A percentile compares a stretch with the other conserved stretches of the same genome.
phyloP scores from a whole-genome alignment of 192 early-diverging fungal species.

The Backusella mclennaniae region DNA sequence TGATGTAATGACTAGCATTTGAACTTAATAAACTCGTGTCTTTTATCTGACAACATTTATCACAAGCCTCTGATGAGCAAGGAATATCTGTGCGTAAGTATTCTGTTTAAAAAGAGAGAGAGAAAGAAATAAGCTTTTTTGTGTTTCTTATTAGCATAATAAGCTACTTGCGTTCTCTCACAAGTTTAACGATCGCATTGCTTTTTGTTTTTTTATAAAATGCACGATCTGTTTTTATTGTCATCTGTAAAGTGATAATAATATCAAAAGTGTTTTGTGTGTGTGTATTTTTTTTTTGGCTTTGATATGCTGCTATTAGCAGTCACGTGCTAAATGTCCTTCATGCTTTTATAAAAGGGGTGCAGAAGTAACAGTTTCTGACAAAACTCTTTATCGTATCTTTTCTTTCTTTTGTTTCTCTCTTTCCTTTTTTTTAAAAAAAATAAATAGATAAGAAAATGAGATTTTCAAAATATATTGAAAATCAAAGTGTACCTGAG shows the following conservation, averaged over 20 bases:
- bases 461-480: slow-evolving; percentile 71
- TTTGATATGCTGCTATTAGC: background rate
- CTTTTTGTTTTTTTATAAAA: slow-evolving; percentile 51
- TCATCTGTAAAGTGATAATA: slow-evolving; percentile 5
- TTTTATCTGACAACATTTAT: slow-evolving; percentile 27
- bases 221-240: slow-evolving; percentile 20
- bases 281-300: too few relatives aligned
- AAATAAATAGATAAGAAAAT: slow-evolving; percentile 31
- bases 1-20: slow-evolving; percentile 42
- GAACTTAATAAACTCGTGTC: slow-evolving; percentile 37
- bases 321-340: background rate
- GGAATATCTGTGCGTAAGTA: slow-evolving; percentile 60
- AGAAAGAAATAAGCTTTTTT: background rate
- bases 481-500: slow-evolving; percentile 65
- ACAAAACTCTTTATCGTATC: background rate
- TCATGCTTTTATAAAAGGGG: background rate
- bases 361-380: background rate
- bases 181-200: slow-evolving; percentile 50
- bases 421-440: slow-evolving; percentile 8
- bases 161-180: slow-evolving; percentile 47
- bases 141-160: background rate
- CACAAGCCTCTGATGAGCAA: slow-evolving; percentile 49
- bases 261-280: background rate
- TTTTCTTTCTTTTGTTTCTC: background rate
- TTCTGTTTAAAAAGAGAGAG: slow-evolving; percentile 29